Evolutionary conservation across 495 filamentous ascomycete genomes (phyloP).

Genomic region (Podospora pseudoanserina): DNA sequence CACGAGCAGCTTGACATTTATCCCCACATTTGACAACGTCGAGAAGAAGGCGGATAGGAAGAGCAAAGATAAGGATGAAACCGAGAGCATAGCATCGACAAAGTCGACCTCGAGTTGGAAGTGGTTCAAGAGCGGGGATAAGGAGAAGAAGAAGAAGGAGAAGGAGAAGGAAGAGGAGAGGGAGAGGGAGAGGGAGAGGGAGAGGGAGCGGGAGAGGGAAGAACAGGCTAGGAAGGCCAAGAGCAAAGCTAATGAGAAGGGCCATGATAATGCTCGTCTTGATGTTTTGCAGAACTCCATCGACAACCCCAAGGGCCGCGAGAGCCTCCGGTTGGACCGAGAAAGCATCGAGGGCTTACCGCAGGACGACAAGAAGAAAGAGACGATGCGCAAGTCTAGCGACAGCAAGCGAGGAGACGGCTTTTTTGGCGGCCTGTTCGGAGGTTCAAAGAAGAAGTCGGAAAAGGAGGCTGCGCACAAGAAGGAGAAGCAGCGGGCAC

Average conservation of each 20-base stretch:
- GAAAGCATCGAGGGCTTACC: slow-evolving; percentile 69
- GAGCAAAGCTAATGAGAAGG: slow-evolving; percentile 51
- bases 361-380: slow-evolving; percentile 85
- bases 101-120: slow-evolving; percentile 89
- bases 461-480: slow-evolving; percentile 67
- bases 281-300: slow-evolving; percentile 81
- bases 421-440: slow-evolving; percentile 86
- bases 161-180: slow-evolving; percentile 66
- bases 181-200: slow-evolving; percentile 54
- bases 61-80: slow-evolving; percentile 54
- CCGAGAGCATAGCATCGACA: slow-evolving; percentile 42
- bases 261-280: slow-evolving; percentile 70
- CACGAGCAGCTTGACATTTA: slow-evolving; percentile 78
- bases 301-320: slow-evolving; percentile 66
- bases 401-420: slow-evolving; percentile 82
- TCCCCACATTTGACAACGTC: slow-evolving; percentile 66
- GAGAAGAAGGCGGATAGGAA: slow-evolving; percentile 67
- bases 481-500: slow-evolving; percentile 63
- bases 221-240: slow-evolving; percentile 58
- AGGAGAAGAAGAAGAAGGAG: slow-evolving; percentile 42
- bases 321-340: slow-evolving; percentile 80
- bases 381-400: slow-evolving; percentile 65
- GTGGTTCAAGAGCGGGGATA: slow-evolving; percentile 49
- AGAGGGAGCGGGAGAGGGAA: slow-evolving; percentile 52
- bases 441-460: slow-evolving; percentile 72